These are phyloP conservation scores for Cercospora brassicicola DNA, from an alignment of 2,329 filamentous ascomycete genomes.

Conservation along the genomic window DNA sequence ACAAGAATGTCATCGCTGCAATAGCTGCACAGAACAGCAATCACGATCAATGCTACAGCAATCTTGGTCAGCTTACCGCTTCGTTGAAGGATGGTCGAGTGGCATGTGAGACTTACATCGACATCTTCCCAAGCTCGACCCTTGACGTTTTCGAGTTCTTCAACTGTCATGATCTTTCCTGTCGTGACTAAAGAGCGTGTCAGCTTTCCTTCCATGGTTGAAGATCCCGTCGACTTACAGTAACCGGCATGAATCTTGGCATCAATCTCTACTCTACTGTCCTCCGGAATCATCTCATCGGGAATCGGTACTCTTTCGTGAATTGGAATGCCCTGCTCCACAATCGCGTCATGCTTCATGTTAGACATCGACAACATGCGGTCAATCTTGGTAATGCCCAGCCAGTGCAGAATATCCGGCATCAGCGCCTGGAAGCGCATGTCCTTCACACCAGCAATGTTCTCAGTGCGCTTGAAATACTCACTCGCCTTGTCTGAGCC, in stretches of 20 bases:
- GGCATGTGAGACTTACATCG: conserved; percentile 40
- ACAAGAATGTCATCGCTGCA: background rate
- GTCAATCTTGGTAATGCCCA: conserved; percentile 98
- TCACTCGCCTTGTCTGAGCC: conserved; percentile 77
- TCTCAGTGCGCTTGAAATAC: conserved; percentile 97
- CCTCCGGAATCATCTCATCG: conserved; percentile 88
- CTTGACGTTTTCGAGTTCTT: conserved; percentile 81
- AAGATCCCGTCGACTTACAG: conserved; percentile 38
- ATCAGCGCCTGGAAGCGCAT: conserved; percentile 97
- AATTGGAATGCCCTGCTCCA: conserved; percentile 50
- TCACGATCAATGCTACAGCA: conserved; percentile 24
- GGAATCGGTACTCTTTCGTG: conserved; percentile 70
- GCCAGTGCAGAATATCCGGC: conserved; percentile 91
- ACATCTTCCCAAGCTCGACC: conserved; percentile 86
- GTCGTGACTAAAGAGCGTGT: conserved; percentile 62
- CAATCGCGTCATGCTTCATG: conserved; percentile 90
- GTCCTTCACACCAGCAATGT: conserved; percentile 91
- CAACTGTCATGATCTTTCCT: conserved; percentile 82
- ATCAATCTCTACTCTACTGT: conserved; percentile 97
- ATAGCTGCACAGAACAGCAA: background rate
- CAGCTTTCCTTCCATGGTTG: conserved; percentile 15
- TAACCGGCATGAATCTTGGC: conserved; percentile 93
- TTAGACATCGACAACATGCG: conserved; percentile 99
- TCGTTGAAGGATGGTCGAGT: background rate
- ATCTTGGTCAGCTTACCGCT: conserved; percentile 23